Base-by-base conservation (phyloP, 495 filamentous ascomycete species). In the Podospora pseudocomata region DNA sequence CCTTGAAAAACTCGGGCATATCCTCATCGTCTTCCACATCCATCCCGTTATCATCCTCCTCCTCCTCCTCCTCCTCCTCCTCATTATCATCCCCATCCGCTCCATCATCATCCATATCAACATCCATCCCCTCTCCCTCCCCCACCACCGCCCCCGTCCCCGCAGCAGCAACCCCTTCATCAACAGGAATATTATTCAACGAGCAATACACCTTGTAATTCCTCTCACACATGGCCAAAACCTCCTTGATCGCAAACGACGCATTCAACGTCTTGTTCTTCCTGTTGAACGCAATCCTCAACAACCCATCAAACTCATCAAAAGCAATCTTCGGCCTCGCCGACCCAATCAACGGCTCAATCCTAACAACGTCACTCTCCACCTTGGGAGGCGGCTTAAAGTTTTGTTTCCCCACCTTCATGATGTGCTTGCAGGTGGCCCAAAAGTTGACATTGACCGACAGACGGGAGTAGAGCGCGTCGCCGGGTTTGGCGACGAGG, bases 361-460 rank as follows among this genome's bases (percentile, higher is more conserved):
- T 77, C 49, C 75, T 68, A 53, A 77, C 74, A 23, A 77, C 76
- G 66, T 88, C 92, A 15, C 87, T 91, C 78, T 98, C 94, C 20
- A 98, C 94, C 74, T 90, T 85, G 11, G 94, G 94, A 20, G 94
- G 94, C 1, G 95, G 95, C 72, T 91, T 93, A 85, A 96, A 97
- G 81, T 97, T 98, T 78, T 94, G 94, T 71, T 89, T 89, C 34
- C 93, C 92, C 32, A 97, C 93, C 81, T 96, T 96, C 72, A 94
- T 90, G 72, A 96, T 89, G 74, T 96, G 92, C 59, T 88, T 88
- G 54, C 93, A 88, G 68, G 89, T 91, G 18, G 93, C 90, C 90
- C 91, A 97, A 86, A 97, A 97, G 76, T 97, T 95, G 27, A 91
- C 92, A 70, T 98, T 98, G 32, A 95, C 94, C 7, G 85, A 89